Base-by-base conservation (phyloP, 78 protist species). In the Chrysochromulina parva region DNA sequence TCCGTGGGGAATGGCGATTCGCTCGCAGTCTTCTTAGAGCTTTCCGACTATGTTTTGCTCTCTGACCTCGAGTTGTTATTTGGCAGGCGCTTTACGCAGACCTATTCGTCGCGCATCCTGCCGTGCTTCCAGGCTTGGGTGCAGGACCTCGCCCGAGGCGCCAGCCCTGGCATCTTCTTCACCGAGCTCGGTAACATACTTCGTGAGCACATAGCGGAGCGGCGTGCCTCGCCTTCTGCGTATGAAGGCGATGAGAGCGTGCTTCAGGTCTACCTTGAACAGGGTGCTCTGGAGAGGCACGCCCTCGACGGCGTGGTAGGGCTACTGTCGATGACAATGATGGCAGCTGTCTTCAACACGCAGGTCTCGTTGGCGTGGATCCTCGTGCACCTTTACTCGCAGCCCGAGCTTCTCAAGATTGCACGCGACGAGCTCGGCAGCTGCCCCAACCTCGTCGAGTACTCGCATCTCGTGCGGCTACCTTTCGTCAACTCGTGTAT, bases 341-440 rank as follows among this genome's bases (percentile, higher is more conserved):
- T 65, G 71, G 71, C 71, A 14, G 71, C 71, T 6, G 71, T 65
- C 71, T 65, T 65, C 71, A 65, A 65, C 71, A 65, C 71, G 71
- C 71, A 65, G 71, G 38, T 38, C n/a, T 65, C 71, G 19, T 22
- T 65, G 6, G 71, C 71, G 47, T 65, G 71, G 71, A 65, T 65
- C 71, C n/a, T 65, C 47, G 71, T 14, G 71, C 71, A 65, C n/a
- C 71, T 65, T 4, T 65, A 65, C 19, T 65, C 71, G 19, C 47
- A 65, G 19, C 47, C 71, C 47, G 71, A 65, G n/a, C 71, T 65
- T 6, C 71, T 65, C 10, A 10, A 22, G 71, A 4, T 10, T 22
- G 71, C 71, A 3, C 71, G 71, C 19, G 19, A 10, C 71, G 71
- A 65, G n/a, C 19, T 65, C 10, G 71, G n/a, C n/a, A 3, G n/a